These are phyloP conservation scores for Boletellus ananiceps DNA, from an alignment of 768 basidiomycete species.

Conservation along the genomic window DNA sequence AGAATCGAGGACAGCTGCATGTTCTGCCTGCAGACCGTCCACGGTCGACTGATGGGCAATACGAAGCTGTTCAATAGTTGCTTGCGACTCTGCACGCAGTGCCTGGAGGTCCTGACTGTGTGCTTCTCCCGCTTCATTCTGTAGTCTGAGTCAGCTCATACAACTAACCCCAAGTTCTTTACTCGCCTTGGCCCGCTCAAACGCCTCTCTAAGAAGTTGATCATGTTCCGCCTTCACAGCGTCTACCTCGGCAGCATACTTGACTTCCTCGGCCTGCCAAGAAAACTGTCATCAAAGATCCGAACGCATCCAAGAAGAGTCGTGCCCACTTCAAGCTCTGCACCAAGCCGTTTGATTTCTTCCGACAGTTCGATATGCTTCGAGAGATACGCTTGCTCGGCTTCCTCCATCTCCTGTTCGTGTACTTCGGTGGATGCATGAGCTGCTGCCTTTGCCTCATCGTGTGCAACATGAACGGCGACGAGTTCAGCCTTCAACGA, in stretches of 20 bases:
- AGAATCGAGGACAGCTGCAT: slow-evolving; percentile 54
- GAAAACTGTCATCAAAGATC: neutral
- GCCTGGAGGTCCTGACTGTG: slow-evolving; percentile 69
- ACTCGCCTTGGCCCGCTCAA: slow-evolving; percentile 72
- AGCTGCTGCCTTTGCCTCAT: slow-evolving; percentile 44
- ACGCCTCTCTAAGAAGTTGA: slow-evolving; percentile 59
- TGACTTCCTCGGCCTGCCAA: slow-evolving; percentile 59
- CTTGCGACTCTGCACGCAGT: slow-evolving; percentile 62
- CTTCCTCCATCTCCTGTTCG: slow-evolving; percentile 45
- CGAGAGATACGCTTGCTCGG: slow-evolving; percentile 45
- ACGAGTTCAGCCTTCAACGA: slow-evolving; percentile 46
- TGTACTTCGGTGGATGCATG: slow-evolving; percentile 46
- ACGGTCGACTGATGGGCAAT: slow-evolving; percentile 56
- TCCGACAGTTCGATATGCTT: slow-evolving; percentile 50
- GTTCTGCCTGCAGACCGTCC: slow-evolving; percentile 59
- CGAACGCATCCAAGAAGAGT: neutral
- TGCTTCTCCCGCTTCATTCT: slow-evolving; percentile 67
- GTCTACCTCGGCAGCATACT: slow-evolving; percentile 64
- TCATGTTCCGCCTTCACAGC: slow-evolving; percentile 62
- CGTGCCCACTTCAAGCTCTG: slow-evolving; percentile 61
- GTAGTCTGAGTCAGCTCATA: slow-evolving; percentile 9
- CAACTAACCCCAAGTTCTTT: neutral
- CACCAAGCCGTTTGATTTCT: slow-evolving; percentile 50
- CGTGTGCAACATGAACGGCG: slow-evolving; percentile 41
- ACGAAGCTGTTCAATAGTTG: slow-evolving; percentile 66